Conservation (phyloP, 805 yeast genomes). For the Ogataea thermomethanolica region DNA sequence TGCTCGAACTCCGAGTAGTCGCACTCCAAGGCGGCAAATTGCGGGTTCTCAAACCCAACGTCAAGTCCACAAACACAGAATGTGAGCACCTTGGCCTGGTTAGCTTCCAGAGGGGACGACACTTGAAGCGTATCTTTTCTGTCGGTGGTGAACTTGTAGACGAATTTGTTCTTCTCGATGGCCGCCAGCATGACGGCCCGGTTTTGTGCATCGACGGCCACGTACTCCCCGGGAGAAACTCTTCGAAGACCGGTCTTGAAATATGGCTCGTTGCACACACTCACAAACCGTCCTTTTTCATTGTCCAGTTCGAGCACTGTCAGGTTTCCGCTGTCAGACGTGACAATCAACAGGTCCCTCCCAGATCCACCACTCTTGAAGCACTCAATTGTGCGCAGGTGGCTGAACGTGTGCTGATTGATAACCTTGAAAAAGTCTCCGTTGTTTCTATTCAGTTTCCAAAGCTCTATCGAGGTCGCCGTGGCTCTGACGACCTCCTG, state of each 20-base stretch:
- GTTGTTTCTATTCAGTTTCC: conserved; percentile 47
- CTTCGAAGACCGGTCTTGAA: conserved; percentile 74
- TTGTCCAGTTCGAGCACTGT: conserved; percentile 39
- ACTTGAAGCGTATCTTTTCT: conserved; percentile 43
- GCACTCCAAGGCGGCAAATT: conserved; percentile 76
- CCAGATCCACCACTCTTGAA: conserved; percentile 51
- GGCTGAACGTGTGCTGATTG: conserved; percentile 52
- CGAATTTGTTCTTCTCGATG: conserved; percentile 68
- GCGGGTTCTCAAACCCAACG: conserved; percentile 77
- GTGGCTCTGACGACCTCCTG: conserved; percentile 65
- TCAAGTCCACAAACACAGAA: conserved; percentile 59
- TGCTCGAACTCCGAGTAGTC: conserved; percentile 39
- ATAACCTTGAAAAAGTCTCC: conserved; percentile 50
- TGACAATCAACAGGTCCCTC: conserved; percentile 57
- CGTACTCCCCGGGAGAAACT: conserved; percentile 67
- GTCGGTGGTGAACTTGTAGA: conserved; percentile 58
- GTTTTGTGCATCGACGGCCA: conserved; percentile 67
- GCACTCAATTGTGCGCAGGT: conserved; percentile 49
- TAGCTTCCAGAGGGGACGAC: conserved; percentile 74
- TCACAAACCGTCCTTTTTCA: conserved; percentile 32
- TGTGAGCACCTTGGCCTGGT: conserved; percentile 48
- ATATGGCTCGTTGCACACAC: conserved; percentile 58
- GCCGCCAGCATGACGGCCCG: conserved; percentile 71
- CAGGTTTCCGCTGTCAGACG: conserved; percentile 79
- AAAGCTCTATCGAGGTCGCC: conserved; percentile 51